Evolutionary conservation across 805 yeast genomes (phyloP).

Genomic region (Cyberlindnera nakhonratchasimensis): DNA sequence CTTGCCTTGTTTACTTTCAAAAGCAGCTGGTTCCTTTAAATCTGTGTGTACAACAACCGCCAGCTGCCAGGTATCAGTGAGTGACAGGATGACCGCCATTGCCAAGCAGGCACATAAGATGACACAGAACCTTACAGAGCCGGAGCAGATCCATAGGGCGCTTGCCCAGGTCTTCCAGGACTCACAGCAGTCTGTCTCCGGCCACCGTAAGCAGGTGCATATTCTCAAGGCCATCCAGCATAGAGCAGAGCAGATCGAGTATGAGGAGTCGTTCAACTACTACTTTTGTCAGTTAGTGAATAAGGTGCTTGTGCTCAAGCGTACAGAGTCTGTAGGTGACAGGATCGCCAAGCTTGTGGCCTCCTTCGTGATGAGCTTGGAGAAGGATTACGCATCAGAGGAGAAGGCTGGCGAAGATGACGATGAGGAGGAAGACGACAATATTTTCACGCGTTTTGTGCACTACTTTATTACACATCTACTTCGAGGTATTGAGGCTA

Average conservation of each 20-base stretch:
- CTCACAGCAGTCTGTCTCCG: constrained; percentile 68
- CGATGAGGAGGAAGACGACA: constrained; percentile 38
- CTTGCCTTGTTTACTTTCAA: neutral
- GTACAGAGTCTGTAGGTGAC: constrained; percentile 70
- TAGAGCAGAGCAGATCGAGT: constrained; percentile 49
- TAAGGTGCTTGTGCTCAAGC: constrained; percentile 63
- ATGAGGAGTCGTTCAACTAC: constrained; percentile 56
- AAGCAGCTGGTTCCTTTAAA: neutral
- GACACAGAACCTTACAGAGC: constrained; percentile 23
- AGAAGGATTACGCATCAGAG: constrained; percentile 24
- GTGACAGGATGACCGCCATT: constrained; percentile 16
- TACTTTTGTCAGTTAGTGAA: constrained; percentile 60
- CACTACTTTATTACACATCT: constrained; percentile 62
- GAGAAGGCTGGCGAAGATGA: constrained; percentile 25
- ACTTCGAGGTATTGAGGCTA: constrained; percentile 74
- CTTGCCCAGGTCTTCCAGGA: constrained; percentile 73
- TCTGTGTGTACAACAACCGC: neutral
- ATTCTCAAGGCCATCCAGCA: constrained; percentile 56
- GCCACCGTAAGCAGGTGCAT: constrained; percentile 72
- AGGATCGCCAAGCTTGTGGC: constrained; percentile 66
- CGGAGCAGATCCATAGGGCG: constrained; percentile 41
- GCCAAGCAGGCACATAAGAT: constrained; percentile 16
- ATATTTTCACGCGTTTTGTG: constrained; percentile 48
- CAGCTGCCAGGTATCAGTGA: no score
- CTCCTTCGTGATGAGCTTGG: constrained; percentile 51